Conservation (phyloP, 331 rosid genomes). For the Malus hybrid region DNA sequence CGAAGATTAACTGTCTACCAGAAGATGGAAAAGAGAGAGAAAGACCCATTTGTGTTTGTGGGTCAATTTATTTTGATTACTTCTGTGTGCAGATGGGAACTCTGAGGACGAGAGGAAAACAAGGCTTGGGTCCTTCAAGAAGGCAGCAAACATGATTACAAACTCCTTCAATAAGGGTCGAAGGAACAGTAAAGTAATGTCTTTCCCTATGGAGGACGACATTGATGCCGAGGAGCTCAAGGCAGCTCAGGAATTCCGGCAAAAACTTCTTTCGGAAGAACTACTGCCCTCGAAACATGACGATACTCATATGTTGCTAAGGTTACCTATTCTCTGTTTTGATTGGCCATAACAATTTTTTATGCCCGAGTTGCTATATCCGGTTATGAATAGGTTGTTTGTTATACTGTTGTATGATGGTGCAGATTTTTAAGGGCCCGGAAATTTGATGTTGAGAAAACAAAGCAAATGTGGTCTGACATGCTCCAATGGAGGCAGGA, state of each 20-base stretch:
- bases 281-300: constrained; percentile 70
- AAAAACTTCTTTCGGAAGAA: constrained; percentile 62
- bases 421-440: constrained; percentile 73
- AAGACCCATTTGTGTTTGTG: not conserved
- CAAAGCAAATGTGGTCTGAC: constrained; percentile 89
- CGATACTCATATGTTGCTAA: constrained; percentile 72
- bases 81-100: constrained; percentile 21
- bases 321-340: constrained; percentile 27
- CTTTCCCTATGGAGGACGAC: constrained; percentile 58
- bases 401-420: constrained; percentile 2
- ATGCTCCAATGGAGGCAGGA: constrained; percentile 82
- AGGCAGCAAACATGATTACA: constrained; percentile 37
- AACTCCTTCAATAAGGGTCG: constrained; percentile 79
- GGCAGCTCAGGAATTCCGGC: constrained; percentile 67
- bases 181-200: constrained; percentile 65
- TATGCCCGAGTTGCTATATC: not conserved
- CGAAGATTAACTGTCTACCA: not conserved
- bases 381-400: not conserved
- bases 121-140: constrained; percentile 62
- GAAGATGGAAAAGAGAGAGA: not conserved
- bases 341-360: not conserved
- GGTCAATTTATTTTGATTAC: not conserved
- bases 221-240: constrained; percentile 67
- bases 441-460: constrained; percentile 58
- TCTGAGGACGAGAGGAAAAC: constrained; percentile 76